Percentiles rank a stretch among this genome's conserved stretches.
Evolutionary conservation across 495 filamentous ascomycete species (phyloP).

Genomic region (Neurospora cerealis): DNA sequence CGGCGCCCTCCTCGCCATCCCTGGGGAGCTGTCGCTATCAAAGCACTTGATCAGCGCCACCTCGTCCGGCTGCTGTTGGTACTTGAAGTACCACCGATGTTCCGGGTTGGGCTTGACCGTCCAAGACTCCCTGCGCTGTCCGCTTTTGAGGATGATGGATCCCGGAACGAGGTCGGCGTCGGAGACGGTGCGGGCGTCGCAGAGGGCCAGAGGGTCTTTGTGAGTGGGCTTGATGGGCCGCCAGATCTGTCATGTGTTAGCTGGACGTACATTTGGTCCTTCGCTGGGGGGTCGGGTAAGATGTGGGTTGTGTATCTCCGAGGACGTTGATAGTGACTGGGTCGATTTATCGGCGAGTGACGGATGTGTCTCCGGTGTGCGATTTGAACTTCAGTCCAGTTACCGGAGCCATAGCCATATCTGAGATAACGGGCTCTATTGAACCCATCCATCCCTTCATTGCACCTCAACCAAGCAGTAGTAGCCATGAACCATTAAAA

Average conservation of each 20-base stretch:
- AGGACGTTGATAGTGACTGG: not conserved
- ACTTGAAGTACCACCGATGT: slow-evolving; percentile 74
- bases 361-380: not conserved
- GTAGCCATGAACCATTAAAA: no score
- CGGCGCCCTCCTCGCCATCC: slow-evolving; percentile 50
- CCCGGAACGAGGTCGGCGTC: slow-evolving; percentile 60
- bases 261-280: not conserved
- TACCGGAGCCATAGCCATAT: not conserved
- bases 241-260: slow-evolving; percentile 37
- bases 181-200: slow-evolving; percentile 47
- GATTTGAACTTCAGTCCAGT: not conserved
- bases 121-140: slow-evolving; percentile 53
- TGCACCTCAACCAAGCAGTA: not conserved
- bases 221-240: slow-evolving; percentile 56
- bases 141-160: slow-evolving; percentile 61
- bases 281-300: not conserved
- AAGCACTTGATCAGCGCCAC: slow-evolving; percentile 64
- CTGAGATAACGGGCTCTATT: not conserved
- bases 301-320: not conserved
- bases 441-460: not conserved
- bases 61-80: slow-evolving; percentile 51
- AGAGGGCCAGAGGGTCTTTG: slow-evolving; percentile 53
- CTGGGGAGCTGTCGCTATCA: slow-evolving; percentile 51
- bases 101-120: slow-evolving; percentile 45
- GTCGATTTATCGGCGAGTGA: not conserved